These are phyloP conservation scores for Plasmodium reichenowi DNA, from an alignment of 169 alveolate species.

Conservation along the genomic window DNA sequence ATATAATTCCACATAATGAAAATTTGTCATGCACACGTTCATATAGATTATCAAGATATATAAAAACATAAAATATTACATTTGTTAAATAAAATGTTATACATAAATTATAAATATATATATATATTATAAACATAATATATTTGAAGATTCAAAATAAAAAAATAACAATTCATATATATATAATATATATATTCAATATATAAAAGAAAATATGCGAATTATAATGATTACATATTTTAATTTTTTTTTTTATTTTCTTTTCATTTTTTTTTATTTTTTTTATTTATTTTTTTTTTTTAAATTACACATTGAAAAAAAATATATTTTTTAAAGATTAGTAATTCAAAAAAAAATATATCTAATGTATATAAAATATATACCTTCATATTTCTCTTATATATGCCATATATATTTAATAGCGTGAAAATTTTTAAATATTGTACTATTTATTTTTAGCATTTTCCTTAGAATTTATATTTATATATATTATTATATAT, in stretches of 20 bases:
- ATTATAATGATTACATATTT: too few relatives aligned
- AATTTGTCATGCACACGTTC: conserved; percentile 56
- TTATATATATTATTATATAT: not conserved
- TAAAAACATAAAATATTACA: conserved; percentile 9
- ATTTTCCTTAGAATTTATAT: not conserved
- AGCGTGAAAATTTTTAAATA: too few relatives aligned
- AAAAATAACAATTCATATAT: conserved; percentile 1
- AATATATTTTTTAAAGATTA: too few relatives aligned
- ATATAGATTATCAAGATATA: conserved; percentile 31
- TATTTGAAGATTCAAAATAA: not conserved
- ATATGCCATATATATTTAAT: not conserved
- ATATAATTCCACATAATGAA: conserved; percentile 41
- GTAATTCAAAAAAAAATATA: too few relatives aligned
- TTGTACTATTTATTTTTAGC: not conserved
- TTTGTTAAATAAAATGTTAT: not conserved
- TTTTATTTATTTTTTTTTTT: too few relatives aligned
- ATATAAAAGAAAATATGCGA: too few relatives aligned
- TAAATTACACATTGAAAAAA: too few relatives aligned
- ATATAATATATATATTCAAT: too few relatives aligned
- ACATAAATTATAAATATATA: not conserved
- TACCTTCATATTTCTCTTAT: too few relatives aligned
- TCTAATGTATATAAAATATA: too few relatives aligned
- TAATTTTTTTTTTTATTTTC: too few relatives aligned
- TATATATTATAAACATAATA: not conserved
- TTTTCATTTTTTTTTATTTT: too few relatives aligned